These are phyloP conservation scores for Ophiostoma angusticollis DNA, from an alignment of 2,329 filamentous ascomycete species.

Conservation along the genomic window DNA sequence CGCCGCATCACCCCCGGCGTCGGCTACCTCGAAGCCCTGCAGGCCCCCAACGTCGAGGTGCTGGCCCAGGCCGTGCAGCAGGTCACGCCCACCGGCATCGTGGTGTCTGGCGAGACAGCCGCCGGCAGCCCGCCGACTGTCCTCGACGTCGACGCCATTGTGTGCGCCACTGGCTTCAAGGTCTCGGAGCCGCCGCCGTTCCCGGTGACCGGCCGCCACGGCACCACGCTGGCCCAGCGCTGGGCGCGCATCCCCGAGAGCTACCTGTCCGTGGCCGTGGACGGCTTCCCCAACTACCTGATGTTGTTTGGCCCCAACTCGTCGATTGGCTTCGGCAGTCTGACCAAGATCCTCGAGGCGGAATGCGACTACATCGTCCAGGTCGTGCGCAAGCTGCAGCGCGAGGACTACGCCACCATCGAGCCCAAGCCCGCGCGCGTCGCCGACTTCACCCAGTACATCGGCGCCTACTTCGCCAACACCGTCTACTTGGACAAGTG, in stretches of 20 bases:
- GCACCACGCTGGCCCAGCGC: constrained; percentile 24
- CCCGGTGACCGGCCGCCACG: constrained; percentile 26
- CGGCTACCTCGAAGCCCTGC: constrained; percentile 33
- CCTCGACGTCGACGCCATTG: constrained; percentile 29
- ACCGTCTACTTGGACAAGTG: constrained; percentile 34
- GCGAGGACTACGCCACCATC: constrained; percentile 32
- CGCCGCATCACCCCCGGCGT: constrained; percentile 32
- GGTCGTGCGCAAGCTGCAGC: constrained; percentile 34
- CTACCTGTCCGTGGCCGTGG: constrained; percentile 33
- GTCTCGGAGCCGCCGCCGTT: constrained; percentile 29
- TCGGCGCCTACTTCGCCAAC: constrained; percentile 30
- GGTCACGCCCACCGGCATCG: constrained; percentile 25
- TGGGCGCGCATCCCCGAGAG: constrained; percentile 27
- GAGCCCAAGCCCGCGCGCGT: constrained; percentile 30
- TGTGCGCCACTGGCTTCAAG: constrained; percentile 36
- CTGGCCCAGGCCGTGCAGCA: constrained; percentile 22
- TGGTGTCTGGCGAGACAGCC: too few species aligned
- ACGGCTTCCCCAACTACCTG: constrained; percentile 36
- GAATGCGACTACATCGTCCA: constrained; percentile 35
- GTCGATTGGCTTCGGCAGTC: constrained; percentile 32
- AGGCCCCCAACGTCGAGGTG: constrained; percentile 28
- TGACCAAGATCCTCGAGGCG: constrained; percentile 34
- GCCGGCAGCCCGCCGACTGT: constrained; percentile 16
- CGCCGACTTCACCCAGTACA: constrained; percentile 33
- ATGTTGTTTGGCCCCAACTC: constrained; percentile 37